A percentile compares a stretch with the other conserved stretches of the same genome.
These are phyloP conservation scores for Fusarium burgessii DNA, from an alignment of 2,329 filamentous ascomycete species.

Conservation along the genomic window DNA sequence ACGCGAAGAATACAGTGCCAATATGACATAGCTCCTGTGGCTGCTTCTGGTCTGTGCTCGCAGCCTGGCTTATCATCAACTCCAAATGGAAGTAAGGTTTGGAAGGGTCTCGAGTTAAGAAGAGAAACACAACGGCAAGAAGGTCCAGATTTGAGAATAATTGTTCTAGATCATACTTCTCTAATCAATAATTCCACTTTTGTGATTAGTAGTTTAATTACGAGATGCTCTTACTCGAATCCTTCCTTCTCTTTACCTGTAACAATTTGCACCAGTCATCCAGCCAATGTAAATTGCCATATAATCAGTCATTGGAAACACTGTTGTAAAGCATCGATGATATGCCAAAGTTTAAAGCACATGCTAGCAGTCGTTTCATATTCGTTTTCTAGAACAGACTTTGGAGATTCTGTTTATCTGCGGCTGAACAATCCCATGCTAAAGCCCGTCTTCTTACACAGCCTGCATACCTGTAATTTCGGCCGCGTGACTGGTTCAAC, in stretches of 20 bases:
- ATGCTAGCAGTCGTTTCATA: background rate
- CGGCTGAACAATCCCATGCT: constrained; percentile 3
- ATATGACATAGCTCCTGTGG: background rate
- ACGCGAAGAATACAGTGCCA: background rate
- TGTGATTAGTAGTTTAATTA: background rate
- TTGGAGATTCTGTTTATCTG: constrained; percentile 6
- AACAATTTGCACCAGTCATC: background rate
- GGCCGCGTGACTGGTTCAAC: constrained; percentile 18
- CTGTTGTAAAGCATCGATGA: background rate
- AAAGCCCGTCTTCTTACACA: constrained; percentile 17
- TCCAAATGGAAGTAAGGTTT: background rate
- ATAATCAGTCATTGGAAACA: background rate
- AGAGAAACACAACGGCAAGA: background rate
- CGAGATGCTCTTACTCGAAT: background rate
- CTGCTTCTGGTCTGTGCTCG: background rate
- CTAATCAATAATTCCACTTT: background rate
- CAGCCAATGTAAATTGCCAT: background rate
- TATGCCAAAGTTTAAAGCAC: background rate
- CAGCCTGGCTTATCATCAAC: background rate
- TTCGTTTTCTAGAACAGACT: background rate
- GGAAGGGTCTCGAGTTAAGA: background rate
- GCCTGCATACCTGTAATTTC: constrained; percentile 14
- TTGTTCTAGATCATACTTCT: background rate
- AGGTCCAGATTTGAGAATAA: background rate
- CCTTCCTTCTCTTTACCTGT: background rate